A percentile compares a stretch with the other conserved stretches of the same genome.
These are phyloP conservation scores for Trichophaea hybrida DNA, from an alignment of 2,329 filamentous ascomycete species.

Conservation along the genomic window DNA sequence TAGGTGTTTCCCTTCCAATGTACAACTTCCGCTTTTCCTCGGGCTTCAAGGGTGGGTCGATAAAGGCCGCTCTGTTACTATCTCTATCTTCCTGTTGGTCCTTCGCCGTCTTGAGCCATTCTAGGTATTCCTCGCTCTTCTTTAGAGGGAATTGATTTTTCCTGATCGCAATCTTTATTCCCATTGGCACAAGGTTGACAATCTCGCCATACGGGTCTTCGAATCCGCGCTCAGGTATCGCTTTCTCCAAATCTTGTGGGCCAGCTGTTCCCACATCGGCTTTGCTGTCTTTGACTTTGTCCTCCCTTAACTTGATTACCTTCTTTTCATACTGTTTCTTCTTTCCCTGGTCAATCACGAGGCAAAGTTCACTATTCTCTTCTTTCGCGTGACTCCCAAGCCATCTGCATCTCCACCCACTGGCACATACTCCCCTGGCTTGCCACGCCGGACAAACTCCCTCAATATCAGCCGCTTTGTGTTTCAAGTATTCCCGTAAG, in stretches of 20 bases:
- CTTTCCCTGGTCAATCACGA: conserved; percentile 36
- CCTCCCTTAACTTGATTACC: conserved; percentile 26
- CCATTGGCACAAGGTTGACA: conserved; percentile 26
- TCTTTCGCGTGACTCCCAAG: conserved; percentile 76
- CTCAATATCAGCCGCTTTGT: conserved; percentile 64
- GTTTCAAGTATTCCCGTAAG: conserved; percentile 66
- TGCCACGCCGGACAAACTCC: conserved; percentile 74
- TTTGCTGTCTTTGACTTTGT: conserved; percentile 25
- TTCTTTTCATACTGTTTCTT: conserved; percentile 28
- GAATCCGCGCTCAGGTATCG: conserved; percentile 16
- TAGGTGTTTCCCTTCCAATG: conserved; percentile 83
- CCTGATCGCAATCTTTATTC: conserved; percentile 20
- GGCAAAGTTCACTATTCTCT: conserved; percentile 35
- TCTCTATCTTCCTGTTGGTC: conserved; percentile 38
- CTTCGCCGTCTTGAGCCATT: conserved; percentile 28
- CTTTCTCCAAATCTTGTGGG: conserved; percentile 20
- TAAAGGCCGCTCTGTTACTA: conserved; percentile 64
- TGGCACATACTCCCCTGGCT: conserved; percentile 57
- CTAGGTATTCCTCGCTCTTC: conserved; percentile 15
- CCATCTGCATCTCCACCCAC: conserved; percentile 92
- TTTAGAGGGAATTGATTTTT: conserved; percentile 18
- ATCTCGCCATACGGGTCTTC: conserved; percentile 27
- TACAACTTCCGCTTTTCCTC: conserved; percentile 91
- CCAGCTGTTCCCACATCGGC: conserved; percentile 1
- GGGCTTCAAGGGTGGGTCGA: conserved; percentile 73